phyloP scores from a whole-genome alignment of 768 basidiomycete genomes.

The Jaapia argillacea region DNA sequence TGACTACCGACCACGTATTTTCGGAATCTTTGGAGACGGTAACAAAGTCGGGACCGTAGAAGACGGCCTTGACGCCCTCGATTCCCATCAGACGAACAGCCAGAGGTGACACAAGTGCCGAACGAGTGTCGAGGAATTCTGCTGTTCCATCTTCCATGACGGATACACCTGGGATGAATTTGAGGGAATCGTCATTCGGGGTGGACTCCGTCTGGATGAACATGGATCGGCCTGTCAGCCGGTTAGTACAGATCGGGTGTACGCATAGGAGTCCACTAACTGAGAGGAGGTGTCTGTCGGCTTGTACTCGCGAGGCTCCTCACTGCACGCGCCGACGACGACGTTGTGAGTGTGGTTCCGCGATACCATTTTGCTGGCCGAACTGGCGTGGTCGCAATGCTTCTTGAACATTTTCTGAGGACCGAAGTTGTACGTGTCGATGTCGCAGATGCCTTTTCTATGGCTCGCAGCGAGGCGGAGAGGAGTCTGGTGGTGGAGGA shows the following conservation, averaged over 20 bases:
- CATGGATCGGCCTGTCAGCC: constrained; percentile 68
- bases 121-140: constrained; percentile 86
- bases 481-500: background rate
- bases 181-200: constrained; percentile 94
- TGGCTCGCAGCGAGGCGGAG: background rate
- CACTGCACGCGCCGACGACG: background rate
- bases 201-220: constrained; percentile 98
- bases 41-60: constrained; percentile 98
- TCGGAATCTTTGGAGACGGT: constrained; percentile 89
- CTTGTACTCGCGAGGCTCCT: background rate
- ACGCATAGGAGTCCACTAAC: too few species aligned
- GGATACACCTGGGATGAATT: constrained; percentile 89
- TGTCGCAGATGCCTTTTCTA: background rate
- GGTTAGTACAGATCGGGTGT: too few species aligned
- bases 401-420: background rate
- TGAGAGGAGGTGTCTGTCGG: too few species aligned
- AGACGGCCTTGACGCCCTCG: constrained; percentile 80
- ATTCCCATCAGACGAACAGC: constrained; percentile 92
- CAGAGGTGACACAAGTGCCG: constrained; percentile 86
- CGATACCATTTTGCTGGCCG: background rate
- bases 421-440: background rate
- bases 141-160: constrained; percentile 88
- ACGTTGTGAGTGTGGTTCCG: background rate
- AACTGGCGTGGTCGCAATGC: background rate
- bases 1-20: constrained; percentile 80